A percentile compares a stretch with the other conserved stretches of the same genome.
phyloP scores from a whole-genome alignment of 768 basidiomycete species.

The Kwoniella pini region DNA sequence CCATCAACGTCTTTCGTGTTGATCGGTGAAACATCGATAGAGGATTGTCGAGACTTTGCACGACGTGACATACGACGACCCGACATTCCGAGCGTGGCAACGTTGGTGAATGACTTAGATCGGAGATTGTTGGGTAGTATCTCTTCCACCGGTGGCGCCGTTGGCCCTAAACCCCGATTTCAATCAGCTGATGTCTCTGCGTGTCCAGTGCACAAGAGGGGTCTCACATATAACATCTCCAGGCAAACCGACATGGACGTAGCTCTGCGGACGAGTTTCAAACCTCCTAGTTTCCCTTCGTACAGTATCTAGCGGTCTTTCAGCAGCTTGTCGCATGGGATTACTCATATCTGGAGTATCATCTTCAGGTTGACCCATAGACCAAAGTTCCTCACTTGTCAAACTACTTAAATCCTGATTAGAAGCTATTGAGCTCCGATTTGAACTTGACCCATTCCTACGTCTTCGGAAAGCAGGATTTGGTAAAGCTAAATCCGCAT shows the following conservation, averaged over 20 bases:
- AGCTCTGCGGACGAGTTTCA: conserved; percentile 8
- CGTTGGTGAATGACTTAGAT: conserved; percentile 36
- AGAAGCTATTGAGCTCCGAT: conserved; percentile 33
- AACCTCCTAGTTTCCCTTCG: conserved; percentile 38
- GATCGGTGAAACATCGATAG: conserved; percentile 9
- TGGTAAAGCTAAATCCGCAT: conserved; percentile 34
- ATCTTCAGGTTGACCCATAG: conserved; percentile 25
- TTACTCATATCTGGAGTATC: conserved; percentile 48
- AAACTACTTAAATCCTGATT: conserved; percentile 30
- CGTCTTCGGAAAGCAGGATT: conserved; percentile 42
- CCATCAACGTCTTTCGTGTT: conserved; percentile 11
- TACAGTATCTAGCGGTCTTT: conserved; percentile 51
- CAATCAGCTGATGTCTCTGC: not conserved
- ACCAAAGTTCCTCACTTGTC: conserved; percentile 46
- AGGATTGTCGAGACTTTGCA: conserved; percentile 18
- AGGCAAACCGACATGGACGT: conserved; percentile 23
- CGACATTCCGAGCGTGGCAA: conserved; percentile 27
- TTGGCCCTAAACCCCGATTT: conserved; percentile 34
- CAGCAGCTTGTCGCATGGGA: conserved; percentile 41
- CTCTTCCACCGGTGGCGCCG: conserved; percentile 32
- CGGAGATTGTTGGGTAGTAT: conserved; percentile 10
- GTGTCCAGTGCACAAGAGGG: not conserved
- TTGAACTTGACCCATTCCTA: conserved; percentile 25
- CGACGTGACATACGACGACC: conserved; percentile 14
- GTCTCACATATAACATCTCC: conserved; percentile 49